These are phyloP conservation scores for Cryptococcus wingfieldii DNA, from an alignment of 1,284 basidiomycete genomes.

Conservation along the genomic window DNA sequence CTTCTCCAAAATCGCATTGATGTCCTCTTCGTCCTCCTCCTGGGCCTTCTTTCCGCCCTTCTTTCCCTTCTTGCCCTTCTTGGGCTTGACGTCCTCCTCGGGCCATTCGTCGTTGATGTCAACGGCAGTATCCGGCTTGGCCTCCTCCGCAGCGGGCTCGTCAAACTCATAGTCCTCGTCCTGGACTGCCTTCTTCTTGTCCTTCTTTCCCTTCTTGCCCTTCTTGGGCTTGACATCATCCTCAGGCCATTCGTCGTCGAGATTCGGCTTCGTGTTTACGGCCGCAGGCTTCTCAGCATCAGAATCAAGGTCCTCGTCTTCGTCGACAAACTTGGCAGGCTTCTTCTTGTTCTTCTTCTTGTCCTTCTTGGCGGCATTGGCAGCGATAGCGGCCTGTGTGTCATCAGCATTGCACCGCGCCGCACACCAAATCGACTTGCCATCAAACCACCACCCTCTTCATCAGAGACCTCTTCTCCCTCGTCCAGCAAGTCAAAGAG, in stretches of 20 bases:
- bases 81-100: slow-evolving; percentile 49
- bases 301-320: slow-evolving; percentile 27
- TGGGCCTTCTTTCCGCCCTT: slow-evolving; percentile 29
- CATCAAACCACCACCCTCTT: slow-evolving; percentile 76
- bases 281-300: slow-evolving; percentile 25
- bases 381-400: slow-evolving; percentile 24
- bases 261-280: slow-evolving; percentile 17
- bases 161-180: slow-evolving; percentile 28
- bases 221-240: slow-evolving; percentile 51
- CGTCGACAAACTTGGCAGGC: slow-evolving; percentile 16
- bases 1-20: slow-evolving; percentile 23
- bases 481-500: slow-evolving; percentile 41
- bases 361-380: slow-evolving; percentile 35
- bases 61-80: slow-evolving; percentile 50
- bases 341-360: slow-evolving; percentile 31
- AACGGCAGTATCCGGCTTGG: slow-evolving; percentile 12
- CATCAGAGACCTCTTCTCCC: slow-evolving; percentile 58
- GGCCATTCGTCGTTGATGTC: slow-evolving; percentile 48
- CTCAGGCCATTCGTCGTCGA: slow-evolving; percentile 49
- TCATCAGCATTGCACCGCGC: not conserved
- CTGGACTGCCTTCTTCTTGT: slow-evolving; percentile 22
- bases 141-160: slow-evolving; percentile 19
- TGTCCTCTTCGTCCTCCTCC: slow-evolving; percentile 29
- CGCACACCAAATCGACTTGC: slow-evolving; percentile 51
- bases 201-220: slow-evolving; percentile 47